Evolutionary conservation across 1,284 basidiomycete genomes (phyloP), one percentile per base, ranked within the genome.

Genomic region (Cryptococcus sp.): DNA sequence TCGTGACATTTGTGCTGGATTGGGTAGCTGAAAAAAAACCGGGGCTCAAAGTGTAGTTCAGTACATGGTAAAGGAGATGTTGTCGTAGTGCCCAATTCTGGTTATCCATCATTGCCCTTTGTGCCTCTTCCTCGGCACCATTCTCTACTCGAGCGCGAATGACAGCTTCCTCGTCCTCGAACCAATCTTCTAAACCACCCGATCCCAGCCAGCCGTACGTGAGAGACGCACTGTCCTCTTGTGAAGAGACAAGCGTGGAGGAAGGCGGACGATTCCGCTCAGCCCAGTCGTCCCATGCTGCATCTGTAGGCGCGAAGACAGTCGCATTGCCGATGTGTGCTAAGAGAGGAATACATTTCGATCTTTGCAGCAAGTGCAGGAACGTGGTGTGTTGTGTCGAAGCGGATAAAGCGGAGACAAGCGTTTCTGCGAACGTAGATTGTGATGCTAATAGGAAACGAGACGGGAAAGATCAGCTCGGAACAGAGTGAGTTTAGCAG

Each of bases 241-340:
- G 20, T 6, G 46, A 20, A 15, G 19, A 13, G 13, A 20, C 46
- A 3, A 19, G 7, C 15, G 34, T 19, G 15, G 23, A 25, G 3
- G 39, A 45, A 13, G 38, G 22, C 1, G 69, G 68, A 16, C 50
- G 49, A 60, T 75, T 65, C 39, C 54, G 52, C 3, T 71, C 65
- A 0, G 69, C 71, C 76, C 76, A 78, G 75, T 59, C 61, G 34
- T 61, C 80, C 71, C 95, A 87, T 15, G 94, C 94, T 59, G 90
- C 86, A 78, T 99, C 93, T 17, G 91, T 97, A 0, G 96, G 96
- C 0, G 96, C 96, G 69, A 97, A 96, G 51, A 99, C 77, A 16
- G 95, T 96, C 69, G 85, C 84, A 40, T 83, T 86, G 53, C 89
- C 86, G 57, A 99, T 85, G 62, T 82, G 84, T 74, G 95, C 96